Base-by-base conservation (phyloP, 768 basidiomycete genomes). In the Naganishia vishniacii region DNA sequence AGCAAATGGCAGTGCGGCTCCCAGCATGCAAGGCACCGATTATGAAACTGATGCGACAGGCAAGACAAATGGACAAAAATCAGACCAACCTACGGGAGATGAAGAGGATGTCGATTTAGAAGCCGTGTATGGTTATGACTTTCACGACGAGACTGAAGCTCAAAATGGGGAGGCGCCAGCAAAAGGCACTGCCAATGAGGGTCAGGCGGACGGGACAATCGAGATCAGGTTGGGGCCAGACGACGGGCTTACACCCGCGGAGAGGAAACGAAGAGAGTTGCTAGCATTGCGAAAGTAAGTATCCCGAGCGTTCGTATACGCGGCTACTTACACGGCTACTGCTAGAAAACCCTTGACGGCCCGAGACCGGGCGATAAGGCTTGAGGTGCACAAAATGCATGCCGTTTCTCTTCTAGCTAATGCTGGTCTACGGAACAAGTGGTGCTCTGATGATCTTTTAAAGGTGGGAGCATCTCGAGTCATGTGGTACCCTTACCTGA, bases 381-480 rank as follows among this genome's bases (percentile, higher is more conserved):
- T 93, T 48, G 83, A 87, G 63, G 85, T 84, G 60, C 94, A 98
- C 79, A 93, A 94, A 78, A 80, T 91, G 15, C 95, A 99, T 70
- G 89, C 91, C 9, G 78, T 93, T 12, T 79, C 83, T n/a, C 81
- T 95, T 15, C 81, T 98, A 13, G 82, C 83, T 15, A 90, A 86
- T 72, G 88, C 86, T 4, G 77, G 81, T 47, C 77, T 84, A 23
- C 83, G 95, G 42, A 98, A 99, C 72, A 80, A 79, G 64, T 94
- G 88, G 88, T 71, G 90, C 15, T 91, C 89, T 60, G 89, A 95
- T 70, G 78, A 80, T 1, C 78, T 94, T 12, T 80, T 98, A 29
- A 91, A 94, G 71, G 93, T 91, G 72, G 58, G 84, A 4, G 40
- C 9, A 44, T 29, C 34, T 58, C 42, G 23, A 26, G 15, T 53